Conservation (phyloP, 2,329 filamentous ascomycete genomes). For the Xylariaceae sp. region DNA sequence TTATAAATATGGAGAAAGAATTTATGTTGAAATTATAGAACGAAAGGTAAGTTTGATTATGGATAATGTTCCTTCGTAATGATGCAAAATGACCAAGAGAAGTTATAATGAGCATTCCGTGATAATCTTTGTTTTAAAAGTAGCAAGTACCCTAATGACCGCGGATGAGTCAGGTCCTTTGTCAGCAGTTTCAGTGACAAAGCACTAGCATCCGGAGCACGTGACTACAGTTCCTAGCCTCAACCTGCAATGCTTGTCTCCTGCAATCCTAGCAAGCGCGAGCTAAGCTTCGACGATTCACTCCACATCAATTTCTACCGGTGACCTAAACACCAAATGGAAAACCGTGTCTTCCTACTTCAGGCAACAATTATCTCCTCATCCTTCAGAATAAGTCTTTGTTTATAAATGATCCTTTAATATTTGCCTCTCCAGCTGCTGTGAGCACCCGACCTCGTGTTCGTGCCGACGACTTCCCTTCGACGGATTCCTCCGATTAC, state of each 20-base stretch:
- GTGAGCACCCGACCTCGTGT: not conserved
- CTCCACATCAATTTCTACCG: not conserved
- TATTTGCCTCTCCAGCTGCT: not conserved
- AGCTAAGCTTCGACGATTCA: not conserved
- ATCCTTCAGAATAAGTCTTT: not conserved
- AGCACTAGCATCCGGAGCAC: not conserved
- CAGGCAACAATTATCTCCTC: not conserved
- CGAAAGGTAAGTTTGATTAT: no score
- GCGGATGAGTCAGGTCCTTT: no score
- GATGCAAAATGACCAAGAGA: no score
- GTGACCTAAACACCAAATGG: not conserved
- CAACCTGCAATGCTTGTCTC: not conserved
- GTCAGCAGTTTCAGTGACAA: no score
- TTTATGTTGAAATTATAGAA: no score
- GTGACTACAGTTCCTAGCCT: not conserved
- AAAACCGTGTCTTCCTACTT: not conserved
- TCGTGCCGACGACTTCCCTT: not conserved
- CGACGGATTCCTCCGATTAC: not conserved
- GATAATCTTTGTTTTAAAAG: no score
- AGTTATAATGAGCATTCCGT: no score
- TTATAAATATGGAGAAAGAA: no score
- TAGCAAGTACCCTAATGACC: no score
- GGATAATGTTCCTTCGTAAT: no score
- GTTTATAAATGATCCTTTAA: not conserved
- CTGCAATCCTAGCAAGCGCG: not conserved